These are phyloP conservation scores for Cyamopsis tetragonoloba DNA, from an alignment of 306 rosid species.

Conservation along the genomic window DNA sequence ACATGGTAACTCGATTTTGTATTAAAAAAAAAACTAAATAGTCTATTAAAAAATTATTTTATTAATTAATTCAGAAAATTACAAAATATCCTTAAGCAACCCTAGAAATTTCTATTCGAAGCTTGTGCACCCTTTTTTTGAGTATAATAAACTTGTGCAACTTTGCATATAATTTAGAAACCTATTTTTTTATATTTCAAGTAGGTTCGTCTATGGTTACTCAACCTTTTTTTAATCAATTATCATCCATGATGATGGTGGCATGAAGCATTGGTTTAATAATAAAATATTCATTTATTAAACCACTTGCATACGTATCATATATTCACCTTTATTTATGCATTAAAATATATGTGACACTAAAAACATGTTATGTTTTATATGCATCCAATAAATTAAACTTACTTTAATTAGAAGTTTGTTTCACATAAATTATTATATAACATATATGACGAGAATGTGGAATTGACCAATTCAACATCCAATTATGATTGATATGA, in stretches of 20 bases:
- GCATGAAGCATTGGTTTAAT: background rate
- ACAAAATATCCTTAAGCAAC: no score
- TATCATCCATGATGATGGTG: background rate
- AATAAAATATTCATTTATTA: background rate
- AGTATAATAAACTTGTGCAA: no score
- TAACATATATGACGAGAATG: background rate
- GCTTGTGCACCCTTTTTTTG: no score
- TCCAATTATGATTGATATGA: background rate
- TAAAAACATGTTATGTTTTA: background rate
- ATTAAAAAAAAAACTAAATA: no score
- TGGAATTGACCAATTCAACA: constrained; percentile 17
- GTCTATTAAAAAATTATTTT: no score
- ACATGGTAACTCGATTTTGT: no score
- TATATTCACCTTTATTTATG: background rate
- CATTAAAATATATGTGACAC: background rate
- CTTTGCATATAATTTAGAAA: no score
- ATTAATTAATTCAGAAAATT: no score
- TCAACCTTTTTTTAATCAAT: no score
- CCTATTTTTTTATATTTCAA: no score
- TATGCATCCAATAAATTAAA: background rate
- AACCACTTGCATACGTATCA: background rate
- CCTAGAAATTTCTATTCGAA: no score
- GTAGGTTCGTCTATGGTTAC: no score
- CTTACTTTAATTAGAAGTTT: background rate
- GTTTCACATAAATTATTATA: background rate